A percentile compares a stretch with the other conserved stretches of the same genome.
Conservation (phyloP, 495 filamentous ascomycete genomes). For the Penicillium atrosanguineum region DNA sequence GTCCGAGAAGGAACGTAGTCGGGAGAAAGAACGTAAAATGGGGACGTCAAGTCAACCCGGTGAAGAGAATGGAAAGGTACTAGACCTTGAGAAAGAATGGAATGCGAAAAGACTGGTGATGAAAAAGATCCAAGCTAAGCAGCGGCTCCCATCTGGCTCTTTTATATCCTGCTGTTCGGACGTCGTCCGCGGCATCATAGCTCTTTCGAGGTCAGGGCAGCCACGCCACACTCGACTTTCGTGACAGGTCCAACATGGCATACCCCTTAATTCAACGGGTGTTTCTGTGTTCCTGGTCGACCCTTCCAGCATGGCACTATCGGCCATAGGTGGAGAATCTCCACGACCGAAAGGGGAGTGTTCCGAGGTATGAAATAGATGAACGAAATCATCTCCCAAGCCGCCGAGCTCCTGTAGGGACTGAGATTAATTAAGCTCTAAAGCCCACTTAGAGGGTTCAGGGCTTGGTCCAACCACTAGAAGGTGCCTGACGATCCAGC, state of each 20-base stretch:
- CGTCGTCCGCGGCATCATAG: slow-evolving; percentile 7
- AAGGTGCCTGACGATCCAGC: slow-evolving; percentile 22
- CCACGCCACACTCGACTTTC: slow-evolving; percentile 8
- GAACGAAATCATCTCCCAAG: slow-evolving; percentile 20
- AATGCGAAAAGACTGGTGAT: slow-evolving; percentile 33
- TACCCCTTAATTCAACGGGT: slow-evolving; percentile 21
- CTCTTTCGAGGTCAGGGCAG: slow-evolving; percentile 13
- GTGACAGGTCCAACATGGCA: slow-evolving; percentile 22
- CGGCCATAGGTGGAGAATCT: slow-evolving; percentile 32
- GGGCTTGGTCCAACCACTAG: slow-evolving; percentile 10
- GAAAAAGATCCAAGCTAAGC: slow-evolving; percentile 11
- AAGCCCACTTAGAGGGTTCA: slow-evolving; percentile 4
- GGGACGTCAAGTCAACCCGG: slow-evolving; percentile 38
- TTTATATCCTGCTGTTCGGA: slow-evolving; percentile 21
- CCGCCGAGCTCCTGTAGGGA: slow-evolving; percentile 13
- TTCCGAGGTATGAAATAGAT: slow-evolving; percentile 37
- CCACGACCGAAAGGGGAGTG: slow-evolving; percentile 17
- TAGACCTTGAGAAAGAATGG: slow-evolving; percentile 34
- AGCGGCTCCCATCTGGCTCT: slow-evolving; percentile 1
- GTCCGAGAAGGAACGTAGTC: slow-evolving; percentile 19
- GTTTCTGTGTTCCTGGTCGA: slow-evolving; percentile 15
- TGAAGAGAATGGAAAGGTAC: slow-evolving; percentile 39
- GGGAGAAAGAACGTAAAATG: slow-evolving; percentile 29
- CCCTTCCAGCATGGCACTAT: slow-evolving; percentile 7
- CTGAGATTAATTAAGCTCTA: slow-evolving; percentile 21